Base-by-base conservation (phyloP, 768 basidiomycete species). In the Tricholoma saponaceum region DNA sequence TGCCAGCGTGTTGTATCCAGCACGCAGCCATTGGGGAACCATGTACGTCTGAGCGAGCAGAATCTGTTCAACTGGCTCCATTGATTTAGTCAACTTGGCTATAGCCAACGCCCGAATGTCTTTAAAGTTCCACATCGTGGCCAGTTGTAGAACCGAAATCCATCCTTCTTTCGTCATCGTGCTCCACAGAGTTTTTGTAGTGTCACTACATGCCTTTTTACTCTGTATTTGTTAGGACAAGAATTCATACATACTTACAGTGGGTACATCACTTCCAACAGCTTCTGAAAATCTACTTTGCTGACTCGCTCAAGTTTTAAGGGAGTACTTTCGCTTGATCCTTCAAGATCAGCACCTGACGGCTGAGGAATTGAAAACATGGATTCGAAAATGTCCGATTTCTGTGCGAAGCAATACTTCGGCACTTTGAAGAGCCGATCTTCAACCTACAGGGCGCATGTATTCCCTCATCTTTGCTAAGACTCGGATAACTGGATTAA, bases 81-180 rank as follows among this genome's bases (percentile, higher is more conserved):
- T 56, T 1, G 51, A 39, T 3, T 60, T 16, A 1, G 59, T 41
- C 26, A 80, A 63, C 2, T 62, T 55, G 7, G 67, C n/a, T 16
- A 75, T 64, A 5, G 74, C 73, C 33, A 65, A 57, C 20, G 60
- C 54, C 35, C 73, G 67, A 30, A 77, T 51, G 13, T 57, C 51
- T 18, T 62, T 57, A 50, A 75, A 75, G 47, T 67, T 64, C 74
- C 78, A 79, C 64, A 74, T 72, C 5, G 62, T 70, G 4, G 78
- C 63, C 22, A 79, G 62, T 58, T 73, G 73, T 16, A 76, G 61
- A 23, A 74, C 69, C 0, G 73, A 67, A 14, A 71, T 60, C 80
- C 78, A 78, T 51, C 67, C 69, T 10, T 69, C 66, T 13, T 58
- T 56, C 4, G 44, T 46, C 44, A 46, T 22, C 12, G 20, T 46